Evolutionary conservation across 106 monocot species (phyloP), one percentile per base, ranked within the genome.

Genomic region (Phalaenopsis aphrodite): DNA sequence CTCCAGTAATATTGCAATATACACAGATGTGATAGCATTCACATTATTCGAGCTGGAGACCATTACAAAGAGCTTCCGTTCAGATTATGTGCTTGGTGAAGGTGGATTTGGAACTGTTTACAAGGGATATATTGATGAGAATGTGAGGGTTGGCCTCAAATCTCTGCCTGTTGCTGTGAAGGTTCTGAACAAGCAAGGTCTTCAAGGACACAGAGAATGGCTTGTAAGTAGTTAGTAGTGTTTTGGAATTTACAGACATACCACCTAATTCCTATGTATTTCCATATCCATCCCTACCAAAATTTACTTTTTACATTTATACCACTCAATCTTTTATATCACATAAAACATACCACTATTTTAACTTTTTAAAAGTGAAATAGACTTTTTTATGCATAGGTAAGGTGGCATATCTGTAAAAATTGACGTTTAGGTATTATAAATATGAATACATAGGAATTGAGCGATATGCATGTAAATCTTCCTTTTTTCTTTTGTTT

Each of bases 1-100:
- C 48, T 88, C 94, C 19, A 91, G 85, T 38, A 97, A 97, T 73
- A 90, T 97, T 61, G 82, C 88, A 41, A 90, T 97, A 80, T 97
- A 97, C 88, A 97, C 88, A 21, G 88, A 94, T 84, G 88, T 97
- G 78, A 97, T 97, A 21, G 85, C 91, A 0, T 97, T 97, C 82
- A 92, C 96, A 52, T 75, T 97, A 81, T 97, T 92, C 45, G 96
- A 97, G 78, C 94, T 97, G 3, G 96, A 97, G 84, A 97, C 96
- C 0, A 94, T 97, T 38, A 74, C 74, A 43, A 74, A 42, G 74
- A 74, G 42, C 42, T 74, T 74, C 42, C 74, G 74, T 41, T 42
- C 41, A 11, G 74, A 74, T 74, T 42, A 74, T 42, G 38, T 74
- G 42, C 74, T 74, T 74, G 74, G 74, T 41, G 42, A 74, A 43